phyloP scores from a whole-genome alignment of 345 rosid genomes.

The Schrenkiella parvula region DNA sequence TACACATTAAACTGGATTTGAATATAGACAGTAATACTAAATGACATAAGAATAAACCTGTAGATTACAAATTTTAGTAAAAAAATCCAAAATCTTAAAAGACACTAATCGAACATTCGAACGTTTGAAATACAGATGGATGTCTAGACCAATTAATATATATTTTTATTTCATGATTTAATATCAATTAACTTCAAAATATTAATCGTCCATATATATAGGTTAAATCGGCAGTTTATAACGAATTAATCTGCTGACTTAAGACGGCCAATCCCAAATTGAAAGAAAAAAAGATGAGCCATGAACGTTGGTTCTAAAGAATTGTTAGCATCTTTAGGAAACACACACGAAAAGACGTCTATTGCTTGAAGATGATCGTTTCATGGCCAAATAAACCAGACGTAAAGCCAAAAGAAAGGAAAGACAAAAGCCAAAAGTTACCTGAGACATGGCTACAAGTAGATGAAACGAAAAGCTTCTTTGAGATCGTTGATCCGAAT shows the following conservation, averaged over 20 bases:
- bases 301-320: background rate
- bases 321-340: background rate
- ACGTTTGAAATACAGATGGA: background rate
- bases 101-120: background rate
- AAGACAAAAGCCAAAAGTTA: background rate
- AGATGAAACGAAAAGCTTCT: conserved; percentile 15
- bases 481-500: background rate
- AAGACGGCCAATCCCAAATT: background rate
- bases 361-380: background rate
- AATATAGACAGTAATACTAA: too few species aligned
- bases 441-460: conserved; percentile 27
- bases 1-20: too few species aligned
- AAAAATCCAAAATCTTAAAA: too few species aligned
- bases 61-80: too few species aligned
- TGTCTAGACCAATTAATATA: background rate
- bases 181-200: background rate
- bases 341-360: background rate
- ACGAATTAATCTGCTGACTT: too few species aligned
- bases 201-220: background rate
- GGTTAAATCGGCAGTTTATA: too few species aligned
- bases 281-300: too few species aligned
- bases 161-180: background rate
- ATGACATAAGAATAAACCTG: too few species aligned
- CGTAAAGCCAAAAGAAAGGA: background rate
- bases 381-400: background rate